Evolutionary conservation across 2,329 filamentous ascomycete species (phyloP), one percentile per base, ranked within the genome.

Genomic region (Dothideomycetes sp.): DNA sequence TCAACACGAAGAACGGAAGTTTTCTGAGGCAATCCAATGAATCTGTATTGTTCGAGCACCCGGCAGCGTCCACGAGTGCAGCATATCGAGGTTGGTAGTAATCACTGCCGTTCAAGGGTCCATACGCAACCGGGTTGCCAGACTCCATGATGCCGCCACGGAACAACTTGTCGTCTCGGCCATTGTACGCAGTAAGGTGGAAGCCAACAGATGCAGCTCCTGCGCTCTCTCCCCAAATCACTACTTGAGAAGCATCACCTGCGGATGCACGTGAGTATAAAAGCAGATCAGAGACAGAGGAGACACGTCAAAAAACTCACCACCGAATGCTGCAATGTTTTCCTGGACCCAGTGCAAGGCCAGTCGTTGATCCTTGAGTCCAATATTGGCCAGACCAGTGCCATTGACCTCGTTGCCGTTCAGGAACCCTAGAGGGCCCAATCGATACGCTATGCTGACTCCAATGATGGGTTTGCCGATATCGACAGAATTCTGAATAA

Each of bases 361-460:
- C 43, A 67, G 47, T 31, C 67, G 61, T 45, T 68, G 57, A 41
- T 66, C 60, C 11, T 58, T 52, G 2, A 69, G 52, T 12, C 65
- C 66, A n/a, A 52, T 37, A 40, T 68, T 68, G 38, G 79, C 60
- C 30, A 73, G 48, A 0, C 74, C 77, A 37, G 69, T 69, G 24
- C 67, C 67, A 11, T 66, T 62, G 19, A 73, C 66, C 40, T 73
- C 49, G 8, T 57, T 56, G n/a, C 69, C 77, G 8, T 74, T 70
- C 19, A 84, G 57, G 58, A 89, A 86, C 0, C 84, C 84, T 51
- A 85, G 69, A 4, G 75, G 71, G 2, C 77, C 76, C 36, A 84
- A 67, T 8, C 81, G 69, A 56, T 83, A 77, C 57, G 73, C 75
- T 53, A 79, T 72, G 53, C 66, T 72, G 37, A 80, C 66, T 24